Base-by-base conservation (phyloP, 495 filamentous ascomycete species). In the Aspergillus asperescens region DNA sequence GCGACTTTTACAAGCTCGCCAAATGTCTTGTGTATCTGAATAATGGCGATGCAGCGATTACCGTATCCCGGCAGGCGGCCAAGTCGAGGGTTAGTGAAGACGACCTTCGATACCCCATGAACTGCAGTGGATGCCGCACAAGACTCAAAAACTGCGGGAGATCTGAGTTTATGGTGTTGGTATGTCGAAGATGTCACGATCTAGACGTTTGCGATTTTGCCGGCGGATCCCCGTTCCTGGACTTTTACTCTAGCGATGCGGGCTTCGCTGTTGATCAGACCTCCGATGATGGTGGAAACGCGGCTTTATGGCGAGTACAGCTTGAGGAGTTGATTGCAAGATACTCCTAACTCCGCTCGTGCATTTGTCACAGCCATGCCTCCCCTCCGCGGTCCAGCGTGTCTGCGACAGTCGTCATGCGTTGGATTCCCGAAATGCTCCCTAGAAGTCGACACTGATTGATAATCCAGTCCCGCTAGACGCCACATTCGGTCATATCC, bases 381-480 rank as follows among this genome's bases (percentile, higher is more conserved):
- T 41, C 18, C 29, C n/a, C 18, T 2, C 20, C 39, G 15, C 19
- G 12, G 3, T 19, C 38, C 19, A 52, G 8, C 3, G 27, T 43
- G 13, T 43, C 49, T 7, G 38, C 38, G 1, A 52, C 15, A 16
- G 20, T 27, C 16, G 24, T 24, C 3, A 19, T 19, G 12, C 29
- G 49, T 8, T 43, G 38, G n/a, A 52, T 44, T 2, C 49, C 49
- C 1, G 37, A 34, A 19, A 34, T 15, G 28, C n/a, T 9, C 10
- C 49, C 49, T 0, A 52, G 23, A 35, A 16, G 34, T 12, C 38
- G 49, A 22, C 38, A 32, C 0, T 20, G 38, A 5, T 35, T 8
- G 25, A 44, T 35, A 34, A 52, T 43, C 49, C 49, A 52, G n/a
- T 43, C 16, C 24, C 38, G 25, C 8, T 43, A 27, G 0, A 7